A percentile compares a stretch with the other conserved stretches of the same genome.
Evolutionary conservation across 2,329 filamentous ascomycete genomes (phyloP).

Genomic region (Fusarium stilboides): DNA sequence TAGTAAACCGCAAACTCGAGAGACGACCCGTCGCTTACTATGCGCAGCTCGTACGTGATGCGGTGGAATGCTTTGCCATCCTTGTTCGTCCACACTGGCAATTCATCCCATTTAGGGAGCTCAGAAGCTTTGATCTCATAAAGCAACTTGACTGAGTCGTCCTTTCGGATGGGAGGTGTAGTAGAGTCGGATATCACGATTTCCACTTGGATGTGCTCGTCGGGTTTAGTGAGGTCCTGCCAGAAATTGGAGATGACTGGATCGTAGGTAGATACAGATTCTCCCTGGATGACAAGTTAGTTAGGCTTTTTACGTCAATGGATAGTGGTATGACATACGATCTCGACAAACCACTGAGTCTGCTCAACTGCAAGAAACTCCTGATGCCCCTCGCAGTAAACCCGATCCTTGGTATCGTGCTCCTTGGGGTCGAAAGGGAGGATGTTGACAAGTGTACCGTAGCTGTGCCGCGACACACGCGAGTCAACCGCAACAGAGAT

Average conservation of each 20-base stretch:
- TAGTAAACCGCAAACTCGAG: slow-evolving; percentile 48
- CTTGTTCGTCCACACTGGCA: slow-evolving; percentile 38
- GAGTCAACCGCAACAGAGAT: slow-evolving; percentile 44
- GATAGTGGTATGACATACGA: slow-evolving; percentile 24
- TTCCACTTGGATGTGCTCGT: slow-evolving; percentile 10
- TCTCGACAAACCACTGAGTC: slow-evolving; percentile 52
- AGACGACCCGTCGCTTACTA: slow-evolving; percentile 44
- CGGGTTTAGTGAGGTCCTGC: slow-evolving; percentile 9
- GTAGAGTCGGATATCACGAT: slow-evolving; percentile 32
- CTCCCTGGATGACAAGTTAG: slow-evolving; percentile 16
- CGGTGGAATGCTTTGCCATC: slow-evolving; percentile 17
- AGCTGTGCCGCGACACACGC: slow-evolving; percentile 51
- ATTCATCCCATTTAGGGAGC: slow-evolving; percentile 20
- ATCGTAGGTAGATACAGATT: slow-evolving; percentile 27
- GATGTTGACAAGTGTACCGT: slow-evolving; percentile 42
- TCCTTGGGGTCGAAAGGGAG: slow-evolving; percentile 27
- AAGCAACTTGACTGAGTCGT: slow-evolving; percentile 32
- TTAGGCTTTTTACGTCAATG: neutral
- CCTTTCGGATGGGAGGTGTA: slow-evolving; percentile 19
- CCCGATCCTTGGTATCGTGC: slow-evolving; percentile 42
- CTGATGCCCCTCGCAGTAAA: slow-evolving; percentile 23
- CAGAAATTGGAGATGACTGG: slow-evolving; percentile 26
- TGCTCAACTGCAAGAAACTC: slow-evolving; percentile 46
- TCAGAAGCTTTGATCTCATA: slow-evolving; percentile 38
- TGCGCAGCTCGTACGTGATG: slow-evolving; percentile 45